Base-by-base conservation (phyloP, 2,329 filamentous ascomycete genomes). In the Escovopsis weberi region DNA sequence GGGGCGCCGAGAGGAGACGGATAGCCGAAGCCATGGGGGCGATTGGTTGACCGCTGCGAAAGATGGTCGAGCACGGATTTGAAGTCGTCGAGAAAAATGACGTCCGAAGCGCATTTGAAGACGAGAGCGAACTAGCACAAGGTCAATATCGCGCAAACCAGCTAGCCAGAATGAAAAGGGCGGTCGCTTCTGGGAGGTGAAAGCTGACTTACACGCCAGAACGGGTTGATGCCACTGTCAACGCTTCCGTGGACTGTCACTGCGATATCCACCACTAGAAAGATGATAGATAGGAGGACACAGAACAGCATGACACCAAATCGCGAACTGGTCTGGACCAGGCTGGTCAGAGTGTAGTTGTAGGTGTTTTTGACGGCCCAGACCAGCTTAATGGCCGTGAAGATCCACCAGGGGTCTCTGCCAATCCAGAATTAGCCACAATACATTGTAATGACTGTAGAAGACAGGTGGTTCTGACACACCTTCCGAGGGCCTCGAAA, bases 1-100 rank as follows among this genome's bases (percentile, higher is more conserved):
- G 7, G 35, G 7, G 4, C 3, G 15, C 28, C 28, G 11, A 32
- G 11, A 37, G 18, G 15, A 19, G 35, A 23, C 6, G 18, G 35
- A 15, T 37, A 23, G 18, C 35, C 23, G 23, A 37, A 37, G 15
- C 23, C 23, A 23, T 23, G 35, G 35, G 46, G 42, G 33, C 41
- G 39, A 37, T 23, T 37, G 9, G 35, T 19, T 15, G 35, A 37
- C 2, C 18, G 7, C 35, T 19, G 11, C 34, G 47, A 42, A 30
- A 48, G 46, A 23, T 40, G 40, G 37, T 48, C 47, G 33, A 48
- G 44, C 5, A 48, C 47, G 32, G 38, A 42, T 37, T 48, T 48
- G 44, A 48, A 48, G 43, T 48, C 47, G 41, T 48, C 47, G 39
- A 48, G 44, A 42, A 48, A 48, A 30, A 48, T 47, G 38, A 41